Evolutionary conservation across 371 early-diverging fungal species (phyloP).

Genomic region (Capniomyces stellatus): DNA sequence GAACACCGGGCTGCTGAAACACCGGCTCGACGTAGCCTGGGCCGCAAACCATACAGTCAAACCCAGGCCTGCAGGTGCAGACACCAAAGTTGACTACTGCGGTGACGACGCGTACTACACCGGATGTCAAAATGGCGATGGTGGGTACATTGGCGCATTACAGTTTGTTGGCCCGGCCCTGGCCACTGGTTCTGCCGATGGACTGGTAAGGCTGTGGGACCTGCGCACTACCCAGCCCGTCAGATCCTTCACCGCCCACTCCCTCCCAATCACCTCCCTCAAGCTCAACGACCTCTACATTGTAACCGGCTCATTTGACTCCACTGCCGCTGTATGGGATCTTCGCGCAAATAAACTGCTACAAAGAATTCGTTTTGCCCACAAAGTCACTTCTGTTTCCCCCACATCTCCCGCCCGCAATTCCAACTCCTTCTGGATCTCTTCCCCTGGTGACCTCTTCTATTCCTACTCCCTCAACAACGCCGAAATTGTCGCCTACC

Average conservation of each 20-base stretch:
- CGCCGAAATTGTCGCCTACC: not conserved
- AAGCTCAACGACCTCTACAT: constrained; percentile 62
- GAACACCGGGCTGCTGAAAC: constrained; percentile 44
- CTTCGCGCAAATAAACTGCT: constrained; percentile 47
- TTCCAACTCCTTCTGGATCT: not conserved
- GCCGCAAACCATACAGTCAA: constrained; percentile 21
- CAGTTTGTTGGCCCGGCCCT: constrained; percentile 67
- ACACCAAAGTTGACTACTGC: not conserved
- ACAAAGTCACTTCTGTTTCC: constrained; percentile 37
- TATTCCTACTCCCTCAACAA: not conserved
- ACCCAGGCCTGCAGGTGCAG: not conserved
- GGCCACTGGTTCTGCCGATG: constrained; percentile 71
- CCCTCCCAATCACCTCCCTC: constrained; percentile 44
- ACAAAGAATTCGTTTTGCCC: constrained; percentile 34
- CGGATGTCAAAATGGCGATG: constrained; percentile 25
- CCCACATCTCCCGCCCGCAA: not conserved
- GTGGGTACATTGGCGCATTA: constrained; percentile 45
- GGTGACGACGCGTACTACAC: not conserved
- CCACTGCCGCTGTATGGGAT: constrained; percentile 69
- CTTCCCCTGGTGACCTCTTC: not conserved
- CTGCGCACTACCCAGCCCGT: constrained; percentile 62
- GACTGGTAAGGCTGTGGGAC: constrained; percentile 77
- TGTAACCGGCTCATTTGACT: constrained; percentile 62
- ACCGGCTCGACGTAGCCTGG: constrained; percentile 50
- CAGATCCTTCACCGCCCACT: constrained; percentile 51